Evolutionary conservation across 2,329 filamentous ascomycete species (phyloP), one percentile per base, ranked within the genome.

Genomic region (Cladosporium velox): DNA sequence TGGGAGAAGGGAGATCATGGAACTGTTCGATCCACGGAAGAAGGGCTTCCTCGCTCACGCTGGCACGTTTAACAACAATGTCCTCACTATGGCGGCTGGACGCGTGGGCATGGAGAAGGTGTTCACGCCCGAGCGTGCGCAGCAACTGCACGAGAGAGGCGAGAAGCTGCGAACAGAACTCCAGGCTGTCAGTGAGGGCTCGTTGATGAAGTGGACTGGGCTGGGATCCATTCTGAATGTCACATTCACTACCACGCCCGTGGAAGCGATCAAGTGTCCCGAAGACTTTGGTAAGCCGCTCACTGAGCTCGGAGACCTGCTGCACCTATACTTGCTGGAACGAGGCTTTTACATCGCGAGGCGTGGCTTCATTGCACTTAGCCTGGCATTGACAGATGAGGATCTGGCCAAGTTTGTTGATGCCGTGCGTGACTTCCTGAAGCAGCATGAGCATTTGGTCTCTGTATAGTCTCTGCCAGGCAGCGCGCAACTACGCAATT

Each of bases 21-120:
- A 76, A 0, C 72, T 84, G 7, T 89, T 85, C 70, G 84, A 87
- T 70, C 85, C 85, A 11, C 73, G 81, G 12, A 72, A 75, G 0
- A 66, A 74, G 1, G 77, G 73, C 1, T 74, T 76, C 0, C 76
- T 87, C 12, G 73, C 79, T 0, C 87, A 90, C 70, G 85, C 87
- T 0, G 88, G 88, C 1, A 90, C 88, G 0, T 90, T 89, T 75
- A 90, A 90, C 74, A 91, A 91, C 72, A 90, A 91, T 73, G 81
- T 82, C 1, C 76, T 89, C 7, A 84, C 84, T 1, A 90, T 89
- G 81, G 78, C 80, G 28, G 84, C 85, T 8, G 88, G 87, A 1
- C 73, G 78, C 41, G 77, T 75, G 5, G 82, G 77, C 1, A 67
- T 80, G 3, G 72, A 74, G 38, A 64, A 77, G 28, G 68, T 80